Evolutionary conservation across 1,284 basidiomycete genomes (phyloP), one percentile per base, ranked within the genome.

Genomic region (Laetiporus sulphureus): DNA sequence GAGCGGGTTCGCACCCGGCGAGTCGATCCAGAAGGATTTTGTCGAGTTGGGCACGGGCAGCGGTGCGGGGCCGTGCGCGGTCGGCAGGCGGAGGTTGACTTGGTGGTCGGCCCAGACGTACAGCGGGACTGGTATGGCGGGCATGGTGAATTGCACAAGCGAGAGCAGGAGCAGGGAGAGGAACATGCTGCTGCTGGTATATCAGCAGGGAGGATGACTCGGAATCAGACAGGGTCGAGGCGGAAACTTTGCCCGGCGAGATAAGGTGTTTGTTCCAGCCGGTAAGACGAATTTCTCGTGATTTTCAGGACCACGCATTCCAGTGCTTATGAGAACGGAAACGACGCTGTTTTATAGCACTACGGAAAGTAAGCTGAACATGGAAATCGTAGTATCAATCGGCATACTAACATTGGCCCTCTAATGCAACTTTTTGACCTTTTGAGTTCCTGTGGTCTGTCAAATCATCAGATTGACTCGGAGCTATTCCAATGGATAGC

Each of bases 1-100:
- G 0, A 85, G 64, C 1, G 80, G 81, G 54, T 83, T 85, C 0
- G 73, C 79, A 23, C 68, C 68, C 0, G 74, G 69, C 1, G 72
- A 66, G 54, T 78, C 59, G 10, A 73, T 64, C 86, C 86, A 89
- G 60, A 83, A 85, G 0, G 84, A 82, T 21, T 63, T 70, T 0
- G 81, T 85, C 0, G 84, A 70, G 49, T 84, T 76, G 0, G 63
- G 41, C 1, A 76, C 74, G 0, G 84, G 84, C 2, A 74, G 55
- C 1, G 63, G 48, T 3, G 66, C 54, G 6, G 55, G 59, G 5
- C 39, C 33, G 25, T 34, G 21, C 11, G 36, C 36, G 1, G 45
- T 25, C 3, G 45, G 51, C 6, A 30, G 39, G 22, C 42, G 40
- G 36, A 60, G 41, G 13, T 44, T 45, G 12, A 35, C 39, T 36